Percentiles rank a stretch among this genome's conserved stretches.
Conservation (phyloP, 1,284 basidiomycete species). For the Cryptococcus jaspeensis region DNA sequence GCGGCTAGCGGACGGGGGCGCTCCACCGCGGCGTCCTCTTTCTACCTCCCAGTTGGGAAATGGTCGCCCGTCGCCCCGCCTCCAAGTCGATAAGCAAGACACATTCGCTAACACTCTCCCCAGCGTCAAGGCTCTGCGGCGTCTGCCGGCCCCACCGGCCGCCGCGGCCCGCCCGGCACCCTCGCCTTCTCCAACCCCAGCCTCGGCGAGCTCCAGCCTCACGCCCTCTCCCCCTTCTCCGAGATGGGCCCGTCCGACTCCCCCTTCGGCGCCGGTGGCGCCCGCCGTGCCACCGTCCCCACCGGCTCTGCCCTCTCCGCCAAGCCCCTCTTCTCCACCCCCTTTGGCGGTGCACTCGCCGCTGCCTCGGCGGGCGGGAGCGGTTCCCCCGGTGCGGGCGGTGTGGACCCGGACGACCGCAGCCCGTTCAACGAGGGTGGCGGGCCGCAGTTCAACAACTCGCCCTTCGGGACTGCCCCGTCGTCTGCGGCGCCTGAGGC, state of each 20-base stretch:
- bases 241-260: conserved; percentile 47
- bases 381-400: conserved; percentile 12
- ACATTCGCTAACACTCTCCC: neutral
- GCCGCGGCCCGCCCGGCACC: conserved; percentile 70
- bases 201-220: conserved; percentile 54
- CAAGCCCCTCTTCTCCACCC: conserved; percentile 24
- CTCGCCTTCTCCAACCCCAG: conserved; percentile 67
- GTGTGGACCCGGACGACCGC: conserved; percentile 9
- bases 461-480: conserved; percentile 42
- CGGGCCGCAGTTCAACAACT: conserved; percentile 23
- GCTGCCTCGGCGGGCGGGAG: neutral
- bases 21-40: too few species aligned
- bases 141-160: conserved; percentile 3
- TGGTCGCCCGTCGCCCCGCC: neutral
- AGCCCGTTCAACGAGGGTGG: conserved; percentile 32
- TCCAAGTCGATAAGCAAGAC: too few species aligned
- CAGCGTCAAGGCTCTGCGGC: conserved; percentile 14
- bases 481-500: conserved; percentile 56
- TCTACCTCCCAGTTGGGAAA: too few species aligned
- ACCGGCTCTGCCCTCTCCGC: conserved; percentile 18
- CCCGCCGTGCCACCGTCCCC: conserved; percentile 36
- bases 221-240: conserved; percentile 47
- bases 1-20: neutral
- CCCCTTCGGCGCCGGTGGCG: conserved; percentile 36
- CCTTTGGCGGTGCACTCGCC: conserved; percentile 23